phyloP scores from a whole-genome alignment of 805 yeast genomes.

The Schwanniomyces polymorphus region DNA sequence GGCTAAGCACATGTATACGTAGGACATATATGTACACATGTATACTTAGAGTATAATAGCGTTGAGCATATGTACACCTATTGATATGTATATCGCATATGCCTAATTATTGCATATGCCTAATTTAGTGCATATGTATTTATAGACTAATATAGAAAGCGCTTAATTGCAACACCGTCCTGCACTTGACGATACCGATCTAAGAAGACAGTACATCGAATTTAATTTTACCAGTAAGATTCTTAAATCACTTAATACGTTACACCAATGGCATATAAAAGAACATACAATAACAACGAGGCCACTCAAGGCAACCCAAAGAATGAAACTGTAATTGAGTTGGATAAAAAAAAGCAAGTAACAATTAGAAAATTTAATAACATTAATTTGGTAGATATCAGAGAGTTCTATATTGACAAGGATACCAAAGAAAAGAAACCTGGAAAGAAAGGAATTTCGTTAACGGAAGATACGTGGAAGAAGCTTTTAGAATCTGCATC shows the following conservation, averaged over 20 bases:
- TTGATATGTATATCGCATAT: not conserved
- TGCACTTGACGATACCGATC: not conserved
- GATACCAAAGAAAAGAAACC: constrained; percentile 69
- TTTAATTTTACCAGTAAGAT: not conserved
- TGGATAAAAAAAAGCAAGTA: constrained; percentile 55
- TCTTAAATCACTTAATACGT: not conserved
- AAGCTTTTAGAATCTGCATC: constrained; percentile 45
- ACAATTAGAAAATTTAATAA: constrained; percentile 73
- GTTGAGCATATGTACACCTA: not conserved
- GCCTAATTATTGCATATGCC: not conserved
- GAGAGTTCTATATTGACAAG: constrained; percentile 68
- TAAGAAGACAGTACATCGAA: not conserved
- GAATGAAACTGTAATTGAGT: constrained; percentile 20
- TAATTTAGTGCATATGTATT: no score
- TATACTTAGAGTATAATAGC: not conserved
- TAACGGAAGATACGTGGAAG: constrained; percentile 58
- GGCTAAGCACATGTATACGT: not conserved
- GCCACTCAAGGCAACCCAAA: not conserved
- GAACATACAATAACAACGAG: constrained; percentile 2
- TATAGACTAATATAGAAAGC: no score
- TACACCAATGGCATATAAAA: constrained; percentile 14
- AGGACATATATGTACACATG: not conserved
- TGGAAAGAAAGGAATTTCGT: constrained; percentile 73
- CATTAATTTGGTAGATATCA: constrained; percentile 69
- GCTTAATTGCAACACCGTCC: no score